Base-by-base conservation (phyloP, 2,329 filamentous ascomycete genomes). In the Aspergillus viridinutans region DNA sequence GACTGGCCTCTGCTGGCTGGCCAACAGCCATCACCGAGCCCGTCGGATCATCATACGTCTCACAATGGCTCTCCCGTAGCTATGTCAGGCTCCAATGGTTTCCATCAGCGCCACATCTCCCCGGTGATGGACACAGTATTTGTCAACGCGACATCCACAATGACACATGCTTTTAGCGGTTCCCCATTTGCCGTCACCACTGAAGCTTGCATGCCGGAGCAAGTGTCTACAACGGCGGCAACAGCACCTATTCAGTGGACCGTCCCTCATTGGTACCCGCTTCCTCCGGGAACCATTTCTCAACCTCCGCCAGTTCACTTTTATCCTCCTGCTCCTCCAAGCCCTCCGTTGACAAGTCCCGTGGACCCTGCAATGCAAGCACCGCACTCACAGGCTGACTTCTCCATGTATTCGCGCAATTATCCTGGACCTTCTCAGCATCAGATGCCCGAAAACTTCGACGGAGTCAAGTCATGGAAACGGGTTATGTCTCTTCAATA, bases 401-500 rank as follows among this genome's bases (percentile, higher is more conserved):
- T 57, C 3, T 54, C 58, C 4, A 23, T 63, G 17, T 71, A 61
- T 26, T 55, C 61, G 17, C 60, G 60, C 17, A 67, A 67, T 7
- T 63, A 66, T 51, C 38, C 55, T 14, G 50, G 56, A 7, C 58
- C 66, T 25, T 48, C 53, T 17, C 57, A 55, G 2, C 60, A 68
- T 4, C 64, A 64, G 26, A 42, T 62, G 21, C 52, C 62, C 21
- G 61, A 62, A 4, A 65, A 62, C 21, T 55, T 59, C 10, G 57
- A 58, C 7, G 64, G 65, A 40, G 9, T 58, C 3, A 72, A 68
- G 57, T 57, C 63, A 20, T 74, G 69, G 69, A 67, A 67, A 49
- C 69, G 67, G 4, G 61, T 63, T 25, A 62, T 68, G 57, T 66
- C 67, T 25, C 58, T 67, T n/a, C 63, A 69, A 14, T 69, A 71